These are phyloP conservation scores for Aleurites moluccanus DNA, from an alignment of 441 rosid genomes.

Conservation along the genomic window DNA sequence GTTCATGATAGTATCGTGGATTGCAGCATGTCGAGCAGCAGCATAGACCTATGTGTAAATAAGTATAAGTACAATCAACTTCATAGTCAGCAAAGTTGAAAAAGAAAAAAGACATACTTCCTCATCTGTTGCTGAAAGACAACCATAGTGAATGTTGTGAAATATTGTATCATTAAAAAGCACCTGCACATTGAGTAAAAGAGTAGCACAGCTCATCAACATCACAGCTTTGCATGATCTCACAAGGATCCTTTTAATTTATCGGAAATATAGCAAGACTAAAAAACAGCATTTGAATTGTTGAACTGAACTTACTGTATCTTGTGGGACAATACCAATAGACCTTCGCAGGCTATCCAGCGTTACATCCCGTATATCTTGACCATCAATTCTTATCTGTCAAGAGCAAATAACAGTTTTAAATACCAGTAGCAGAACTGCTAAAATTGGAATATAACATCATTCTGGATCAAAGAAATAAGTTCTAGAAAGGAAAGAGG, in stretches of 20 bases:
- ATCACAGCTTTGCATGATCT: constrained; percentile 28
- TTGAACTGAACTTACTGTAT: constrained; percentile 62
- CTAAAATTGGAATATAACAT: background rate
- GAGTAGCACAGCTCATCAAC: constrained; percentile 24
- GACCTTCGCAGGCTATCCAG: constrained; percentile 71
- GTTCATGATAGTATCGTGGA: constrained; percentile 85
- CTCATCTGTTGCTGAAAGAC: constrained; percentile 88
- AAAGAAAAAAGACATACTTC: constrained; percentile 50
- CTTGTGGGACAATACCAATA: constrained; percentile 98
- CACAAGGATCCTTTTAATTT: background rate
- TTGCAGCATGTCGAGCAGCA: constrained; percentile 93
- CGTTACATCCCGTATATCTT: constrained; percentile 78
- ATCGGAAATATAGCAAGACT: constrained; percentile 14
- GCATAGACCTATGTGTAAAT: constrained; percentile 63
- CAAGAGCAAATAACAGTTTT: constrained; percentile 16
- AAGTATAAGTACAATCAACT: background rate
- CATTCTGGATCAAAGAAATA: constrained; percentile 9
- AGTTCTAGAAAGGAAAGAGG: background rate
- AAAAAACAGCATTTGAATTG: constrained; percentile 3
- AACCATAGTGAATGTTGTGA: constrained; percentile 94
- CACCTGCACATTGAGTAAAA: constrained; percentile 52
- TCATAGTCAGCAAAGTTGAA: background rate
- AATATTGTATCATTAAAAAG: constrained; percentile 94
- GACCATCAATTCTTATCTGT: constrained; percentile 85
- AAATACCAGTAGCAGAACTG: background rate